Base-by-base conservation (phyloP, 2,329 filamentous ascomycete species). In the Fusarium caatingaense region DNA sequence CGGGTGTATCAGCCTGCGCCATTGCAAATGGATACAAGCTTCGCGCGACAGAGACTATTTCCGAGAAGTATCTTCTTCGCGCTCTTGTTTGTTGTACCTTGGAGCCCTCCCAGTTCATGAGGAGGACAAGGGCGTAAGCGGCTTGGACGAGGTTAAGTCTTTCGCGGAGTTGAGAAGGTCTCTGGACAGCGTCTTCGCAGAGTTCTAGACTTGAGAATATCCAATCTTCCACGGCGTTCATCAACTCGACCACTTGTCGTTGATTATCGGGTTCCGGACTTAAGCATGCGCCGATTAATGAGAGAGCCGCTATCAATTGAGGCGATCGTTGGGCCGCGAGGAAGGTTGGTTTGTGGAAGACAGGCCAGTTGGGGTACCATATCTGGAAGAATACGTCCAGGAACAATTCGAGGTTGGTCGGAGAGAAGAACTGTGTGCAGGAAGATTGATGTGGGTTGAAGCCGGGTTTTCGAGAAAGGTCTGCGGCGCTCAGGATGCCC, bases 341-440 rank as follows among this genome's bases (percentile, higher is more conserved):
- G 18, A 70, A 70, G 1, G 57, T 67, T 1, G 66, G 41, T 16
- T 42, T 49, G 10, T 70, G 68, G 25, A 70, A 56, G 16, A 70
- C 46, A 0, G 66, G 68, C 66, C 68, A 70, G 50, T 70, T 69
- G 1, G 62, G 66, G 9, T 64, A 47, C 68, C 68, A 69, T 6
- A 64, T 53, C 4, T 57, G 40, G 30, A 59, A 70, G 25, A 70
- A 70, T 3, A 45, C 11, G 4, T 11, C 18, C 3, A 69, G n/a
- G 8, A 60, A 69, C 3, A 21, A 27, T 3, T 67, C 66, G 8
- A 69, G 30, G 15, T 69, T 70, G 5, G 13, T 16, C 3, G 62
- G 58, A 6, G 66, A 69, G 34, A 69, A 70, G 47, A 67, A 70
- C 3, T 23, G 28, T 9, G 47, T 20, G 16, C 53, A 67, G 7